Conservation (phyloP, 2,329 filamentous ascomycete genomes). For the Neofusicoccum sp. region DNA sequence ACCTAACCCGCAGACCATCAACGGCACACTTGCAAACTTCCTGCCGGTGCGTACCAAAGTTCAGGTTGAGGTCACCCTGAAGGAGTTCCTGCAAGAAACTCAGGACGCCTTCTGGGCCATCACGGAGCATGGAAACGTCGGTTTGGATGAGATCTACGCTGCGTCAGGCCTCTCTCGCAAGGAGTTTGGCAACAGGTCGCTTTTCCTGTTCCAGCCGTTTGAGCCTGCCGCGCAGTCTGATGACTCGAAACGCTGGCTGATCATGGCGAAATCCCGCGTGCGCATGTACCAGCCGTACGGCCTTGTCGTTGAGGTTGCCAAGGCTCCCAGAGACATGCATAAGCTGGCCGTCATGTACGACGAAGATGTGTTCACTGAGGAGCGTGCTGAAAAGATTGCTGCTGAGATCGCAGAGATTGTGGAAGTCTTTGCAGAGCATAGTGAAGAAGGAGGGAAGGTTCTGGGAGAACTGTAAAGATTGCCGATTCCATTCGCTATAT, state of each 20-base stretch:
- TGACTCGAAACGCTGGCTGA: background rate
- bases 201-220: conserved; percentile 37
- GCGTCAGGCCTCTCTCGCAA: conserved; percentile 22
- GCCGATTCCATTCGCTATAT: too few species aligned
- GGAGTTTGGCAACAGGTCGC: conserved; percentile 17
- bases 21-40: conserved; percentile 41
- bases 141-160: conserved; percentile 30
- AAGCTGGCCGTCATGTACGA: background rate
- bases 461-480: background rate
- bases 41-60: conserved; percentile 32
- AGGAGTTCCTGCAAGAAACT: conserved; percentile 21
- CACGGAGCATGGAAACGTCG: conserved; percentile 30
- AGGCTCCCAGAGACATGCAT: too few species aligned
- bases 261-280: background rate
- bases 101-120: conserved; percentile 28
- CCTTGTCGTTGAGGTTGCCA: background rate
- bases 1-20: conserved; percentile 36
- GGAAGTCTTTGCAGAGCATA: background rate
- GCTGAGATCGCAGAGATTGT: background rate
- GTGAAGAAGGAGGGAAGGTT: background rate
- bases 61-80: conserved; percentile 11
- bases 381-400: background rate
- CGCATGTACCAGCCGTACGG: background rate
- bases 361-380: background rate
- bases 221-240: conserved; percentile 24